Percentiles rank a stretch among this genome's conserved stretches.
Conservation (phyloP, 1,139 yeast species). For the Ogataea hybrid region DNA sequence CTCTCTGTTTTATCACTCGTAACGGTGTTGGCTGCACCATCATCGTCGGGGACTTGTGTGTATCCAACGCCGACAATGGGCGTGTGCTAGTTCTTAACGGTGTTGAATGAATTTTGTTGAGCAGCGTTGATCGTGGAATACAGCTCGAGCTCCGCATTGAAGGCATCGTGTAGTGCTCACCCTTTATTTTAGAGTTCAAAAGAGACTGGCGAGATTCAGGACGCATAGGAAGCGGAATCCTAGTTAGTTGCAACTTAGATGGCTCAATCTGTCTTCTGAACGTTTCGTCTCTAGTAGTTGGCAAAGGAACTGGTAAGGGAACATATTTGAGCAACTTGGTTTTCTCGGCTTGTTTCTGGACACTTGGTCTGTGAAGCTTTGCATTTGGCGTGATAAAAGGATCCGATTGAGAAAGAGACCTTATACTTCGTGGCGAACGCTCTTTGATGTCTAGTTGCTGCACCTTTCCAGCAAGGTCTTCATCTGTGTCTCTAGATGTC, state of each 20-base stretch:
- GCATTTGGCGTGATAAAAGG: slow-evolving; percentile 32
- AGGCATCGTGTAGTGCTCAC: background rate
- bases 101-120: background rate
- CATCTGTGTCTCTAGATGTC: background rate
- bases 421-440: background rate
- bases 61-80: slow-evolving; percentile 7
- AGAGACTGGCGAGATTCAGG: slow-evolving; percentile 23
- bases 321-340: slow-evolving; percentile 21
- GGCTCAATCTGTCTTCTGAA: slow-evolving; percentile 1
- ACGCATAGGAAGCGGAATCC: slow-evolving; percentile 29
- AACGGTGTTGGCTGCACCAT: slow-evolving; percentile 21
- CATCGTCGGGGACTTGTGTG: slow-evolving; percentile 6
- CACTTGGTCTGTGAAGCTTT: slow-evolving; percentile 12
- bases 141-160: slow-evolving; percentile 1
- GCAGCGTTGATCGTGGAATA: slow-evolving; percentile 3
- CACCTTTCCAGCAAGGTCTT: background rate
- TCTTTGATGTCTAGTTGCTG: slow-evolving; percentile 1
- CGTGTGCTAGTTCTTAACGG: background rate
- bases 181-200: slow-evolving; percentile 4
- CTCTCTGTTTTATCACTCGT: slow-evolving; percentile 17
- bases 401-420: slow-evolving; percentile 21
- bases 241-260: slow-evolving; percentile 12
- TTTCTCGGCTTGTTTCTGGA: slow-evolving; percentile 18
- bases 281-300: slow-evolving; percentile 13
- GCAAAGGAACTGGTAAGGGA: slow-evolving; percentile 27